A percentile compares a stretch with the other conserved stretches of the same genome.
Conservation (phyloP, 1,139 yeast species). For the Scheffersomyces parashehatae region DNA sequence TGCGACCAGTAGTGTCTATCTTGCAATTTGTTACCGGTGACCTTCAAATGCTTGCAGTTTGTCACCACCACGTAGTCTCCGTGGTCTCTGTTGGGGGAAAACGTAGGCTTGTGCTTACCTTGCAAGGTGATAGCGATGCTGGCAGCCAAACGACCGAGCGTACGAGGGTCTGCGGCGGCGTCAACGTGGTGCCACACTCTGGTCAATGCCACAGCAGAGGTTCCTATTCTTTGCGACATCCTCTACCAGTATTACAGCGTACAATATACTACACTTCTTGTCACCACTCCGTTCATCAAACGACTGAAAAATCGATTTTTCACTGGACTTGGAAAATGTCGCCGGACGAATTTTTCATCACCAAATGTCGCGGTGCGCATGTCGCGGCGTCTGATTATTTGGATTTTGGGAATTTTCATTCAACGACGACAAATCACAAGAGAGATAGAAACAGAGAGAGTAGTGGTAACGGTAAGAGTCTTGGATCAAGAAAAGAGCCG, state of each 20-base stretch:
- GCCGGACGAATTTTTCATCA: too few relatives aligned
- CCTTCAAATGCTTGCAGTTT: conserved; percentile 76
- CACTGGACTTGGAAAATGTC: too few relatives aligned
- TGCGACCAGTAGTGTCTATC: conserved; percentile 92
- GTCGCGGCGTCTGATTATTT: too few relatives aligned
- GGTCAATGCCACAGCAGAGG: conserved; percentile 73
- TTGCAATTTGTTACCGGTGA: conserved; percentile 80
- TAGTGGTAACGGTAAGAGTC: too few relatives aligned
- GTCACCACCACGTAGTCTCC: conserved; percentile 98
- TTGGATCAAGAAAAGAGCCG: too few relatives aligned
- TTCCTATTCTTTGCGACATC: conserved; percentile 62
- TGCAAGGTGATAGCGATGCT: conserved; percentile 83
- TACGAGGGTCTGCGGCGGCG: conserved; percentile 77
- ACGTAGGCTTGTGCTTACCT: conserved; percentile 96
- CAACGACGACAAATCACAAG: too few relatives aligned
- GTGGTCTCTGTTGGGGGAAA: conserved; percentile 70
- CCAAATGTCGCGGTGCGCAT: too few relatives aligned
- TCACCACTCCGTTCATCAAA: too few relatives aligned
- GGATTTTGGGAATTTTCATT: too few relatives aligned
- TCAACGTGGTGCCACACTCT: conserved; percentile 97
- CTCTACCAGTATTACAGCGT: not conserved
- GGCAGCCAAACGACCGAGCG: conserved; percentile 91
- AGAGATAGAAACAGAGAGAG: too few relatives aligned
- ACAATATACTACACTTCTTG: not conserved
- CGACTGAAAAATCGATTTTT: too few relatives aligned